phyloP scores from a whole-genome alignment of 208 protist species.

The Endotrypanum monterogeii region DNA sequence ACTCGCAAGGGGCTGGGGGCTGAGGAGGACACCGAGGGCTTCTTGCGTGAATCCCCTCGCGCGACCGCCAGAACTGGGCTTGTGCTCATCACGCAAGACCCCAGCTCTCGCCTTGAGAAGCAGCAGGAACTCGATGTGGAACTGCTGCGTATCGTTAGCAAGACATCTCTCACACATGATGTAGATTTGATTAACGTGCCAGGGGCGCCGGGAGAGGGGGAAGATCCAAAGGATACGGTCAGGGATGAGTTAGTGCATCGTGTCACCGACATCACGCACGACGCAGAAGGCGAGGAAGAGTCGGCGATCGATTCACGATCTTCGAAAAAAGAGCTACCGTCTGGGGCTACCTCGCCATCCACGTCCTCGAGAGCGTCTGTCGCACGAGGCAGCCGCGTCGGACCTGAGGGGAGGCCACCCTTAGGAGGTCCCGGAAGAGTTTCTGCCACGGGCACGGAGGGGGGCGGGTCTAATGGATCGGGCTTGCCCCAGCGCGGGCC shows the following conservation, averaged over 20 bases:
- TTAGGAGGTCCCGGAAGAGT: background rate
- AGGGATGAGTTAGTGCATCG: conserved; percentile 3
- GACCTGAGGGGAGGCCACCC: conserved; percentile 1
- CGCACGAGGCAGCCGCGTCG: background rate
- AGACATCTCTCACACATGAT: conserved; percentile 20
- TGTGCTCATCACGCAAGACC: conserved; percentile 42
- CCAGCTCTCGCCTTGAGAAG: conserved; percentile 35
- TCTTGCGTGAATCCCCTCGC: background rate
- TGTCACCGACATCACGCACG: background rate
- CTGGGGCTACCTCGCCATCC: no score
- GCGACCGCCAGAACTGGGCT: conserved; percentile 41
- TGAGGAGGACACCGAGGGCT: background rate
- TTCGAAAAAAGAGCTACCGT: background rate
- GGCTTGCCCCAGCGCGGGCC: background rate
- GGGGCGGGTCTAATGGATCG: background rate
- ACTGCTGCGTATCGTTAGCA: conserved; percentile 26
- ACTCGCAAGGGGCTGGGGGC: background rate
- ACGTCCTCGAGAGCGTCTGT: background rate
- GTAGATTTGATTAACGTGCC: conserved; percentile 21
- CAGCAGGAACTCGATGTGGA: conserved; percentile 40
- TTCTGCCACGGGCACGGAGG: background rate
- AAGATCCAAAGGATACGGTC: conserved; percentile 13
- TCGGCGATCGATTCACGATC: background rate
- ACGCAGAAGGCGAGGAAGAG: background rate
- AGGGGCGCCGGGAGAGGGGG: conserved; percentile 11